Evolutionary conservation across 352 stramenopile species (phyloP).

Genomic region (Phytophthora pluvialis): DNA sequence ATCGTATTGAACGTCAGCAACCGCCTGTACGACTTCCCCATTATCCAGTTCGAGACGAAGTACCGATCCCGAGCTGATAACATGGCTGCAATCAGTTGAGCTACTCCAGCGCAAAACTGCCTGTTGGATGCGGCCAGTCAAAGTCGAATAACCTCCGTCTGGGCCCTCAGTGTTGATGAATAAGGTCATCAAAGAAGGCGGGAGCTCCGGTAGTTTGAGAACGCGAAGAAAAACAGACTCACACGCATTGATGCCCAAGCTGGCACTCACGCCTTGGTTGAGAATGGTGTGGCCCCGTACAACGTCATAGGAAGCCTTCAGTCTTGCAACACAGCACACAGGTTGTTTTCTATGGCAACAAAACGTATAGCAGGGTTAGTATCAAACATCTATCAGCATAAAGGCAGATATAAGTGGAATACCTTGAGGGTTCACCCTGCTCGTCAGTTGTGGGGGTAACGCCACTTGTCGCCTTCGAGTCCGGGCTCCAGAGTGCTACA

Average conservation of each 20-base stretch:
- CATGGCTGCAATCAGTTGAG: conserved; percentile 13
- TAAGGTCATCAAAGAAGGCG: conserved; percentile 38
- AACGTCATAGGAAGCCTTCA: conserved; percentile 52
- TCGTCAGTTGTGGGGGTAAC: conserved; percentile 15
- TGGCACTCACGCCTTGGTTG: conserved; percentile 32
- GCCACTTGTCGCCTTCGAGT: conserved; percentile 13
- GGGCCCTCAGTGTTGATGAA: conserved; percentile 20
- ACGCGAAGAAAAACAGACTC: conserved; percentile 53
- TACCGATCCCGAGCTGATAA: conserved; percentile 46
- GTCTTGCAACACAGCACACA: conserved; percentile 38
- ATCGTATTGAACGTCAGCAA: conserved; percentile 54
- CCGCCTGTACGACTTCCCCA: conserved; percentile 28
- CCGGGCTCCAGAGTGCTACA: conserved; percentile 43
- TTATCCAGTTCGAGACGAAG: conserved; percentile 26
- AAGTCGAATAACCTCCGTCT: conserved; percentile 3
- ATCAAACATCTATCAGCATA: conserved; percentile 7
- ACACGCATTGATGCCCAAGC: conserved; percentile 25
- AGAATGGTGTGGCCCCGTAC: conserved; percentile 42
- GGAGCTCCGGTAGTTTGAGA: conserved; percentile 55
- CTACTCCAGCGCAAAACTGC: conserved; percentile 46
- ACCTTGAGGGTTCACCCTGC: conserved; percentile 17
- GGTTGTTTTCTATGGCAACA: conserved; percentile 19
- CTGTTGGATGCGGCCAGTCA: conserved; percentile 29
- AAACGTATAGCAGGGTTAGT: background rate
- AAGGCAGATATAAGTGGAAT: background rate